Evolutionary conservation across 2,329 filamentous ascomycete genomes (phyloP).

Genomic region (Chaetomiaceae sp.): DNA sequence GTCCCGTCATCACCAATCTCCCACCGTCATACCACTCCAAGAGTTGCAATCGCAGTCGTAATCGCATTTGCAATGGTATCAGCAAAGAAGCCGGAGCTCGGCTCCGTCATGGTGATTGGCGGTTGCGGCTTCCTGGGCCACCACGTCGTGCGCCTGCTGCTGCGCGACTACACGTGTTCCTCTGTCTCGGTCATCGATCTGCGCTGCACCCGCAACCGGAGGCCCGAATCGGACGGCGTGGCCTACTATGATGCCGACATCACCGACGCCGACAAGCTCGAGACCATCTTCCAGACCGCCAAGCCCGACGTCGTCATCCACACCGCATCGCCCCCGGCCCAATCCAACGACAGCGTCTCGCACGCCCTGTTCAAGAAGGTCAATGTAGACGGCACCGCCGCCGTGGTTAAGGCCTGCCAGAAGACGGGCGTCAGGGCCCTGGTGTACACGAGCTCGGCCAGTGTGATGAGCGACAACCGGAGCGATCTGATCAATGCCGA

Average conservation of each 20-base stretch:
- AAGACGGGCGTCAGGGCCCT: slow-evolving; percentile 70
- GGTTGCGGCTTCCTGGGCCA: slow-evolving; percentile 82
- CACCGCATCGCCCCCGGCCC: slow-evolving; percentile 68
- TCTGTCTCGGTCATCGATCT: slow-evolving; percentile 69
- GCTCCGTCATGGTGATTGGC: slow-evolving; percentile 72
- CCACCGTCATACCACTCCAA: background rate
- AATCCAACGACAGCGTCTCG: slow-evolving; percentile 47
- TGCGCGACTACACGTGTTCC: slow-evolving; percentile 55
- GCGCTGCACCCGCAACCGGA: slow-evolving; percentile 64
- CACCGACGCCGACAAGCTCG: slow-evolving; percentile 58
- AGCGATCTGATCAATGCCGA: slow-evolving; percentile 78
- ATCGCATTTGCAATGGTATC: slow-evolving; percentile 23
- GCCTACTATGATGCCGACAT: slow-evolving; percentile 75
- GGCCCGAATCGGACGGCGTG: slow-evolving; percentile 48
- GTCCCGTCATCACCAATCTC: background rate
- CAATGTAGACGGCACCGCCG: slow-evolving; percentile 81
- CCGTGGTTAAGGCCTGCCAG: slow-evolving; percentile 69
- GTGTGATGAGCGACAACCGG: slow-evolving; percentile 77
- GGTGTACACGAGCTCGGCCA: slow-evolving; percentile 87
- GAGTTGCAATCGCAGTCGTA: background rate
- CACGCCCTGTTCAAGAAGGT: slow-evolving; percentile 69
- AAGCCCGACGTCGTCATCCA: slow-evolving; percentile 84
- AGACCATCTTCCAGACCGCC: slow-evolving; percentile 58
- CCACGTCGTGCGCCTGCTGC: slow-evolving; percentile 71
- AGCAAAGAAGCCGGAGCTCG: slow-evolving; percentile 46